A percentile compares a stretch with the other conserved stretches of the same genome.
These are phyloP conservation scores for Cordyceps sp. DNA, from an alignment of 2,329 filamentous ascomycete species.

Conservation along the genomic window DNA sequence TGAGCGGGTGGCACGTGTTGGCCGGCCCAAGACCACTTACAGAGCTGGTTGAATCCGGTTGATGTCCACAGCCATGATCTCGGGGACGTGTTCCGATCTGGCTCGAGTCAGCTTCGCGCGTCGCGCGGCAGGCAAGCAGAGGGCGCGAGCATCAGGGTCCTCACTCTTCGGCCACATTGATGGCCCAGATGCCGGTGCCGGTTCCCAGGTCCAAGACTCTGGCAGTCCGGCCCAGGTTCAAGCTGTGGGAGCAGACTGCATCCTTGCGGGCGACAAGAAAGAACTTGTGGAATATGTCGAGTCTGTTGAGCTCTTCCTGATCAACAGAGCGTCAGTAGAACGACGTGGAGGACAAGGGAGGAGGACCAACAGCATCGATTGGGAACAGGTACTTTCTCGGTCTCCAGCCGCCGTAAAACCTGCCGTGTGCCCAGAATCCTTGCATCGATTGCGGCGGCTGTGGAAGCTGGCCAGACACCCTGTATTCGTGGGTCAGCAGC, in stretches of 20 bases:
- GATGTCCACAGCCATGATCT: slow-evolving; percentile 21
- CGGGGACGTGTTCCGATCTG: slow-evolving; percentile 9
- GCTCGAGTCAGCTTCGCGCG: slow-evolving; percentile 2
- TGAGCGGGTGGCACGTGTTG: slow-evolving; percentile 4
- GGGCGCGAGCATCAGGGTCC: no score
- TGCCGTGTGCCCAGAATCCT: slow-evolving; percentile 42
- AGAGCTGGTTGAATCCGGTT: slow-evolving; percentile 21
- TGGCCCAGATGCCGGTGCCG: slow-evolving; percentile 83
- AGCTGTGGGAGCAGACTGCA: slow-evolving; percentile 8
- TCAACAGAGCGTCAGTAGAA: background rate
- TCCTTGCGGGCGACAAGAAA: slow-evolving; percentile 47
- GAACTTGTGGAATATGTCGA: slow-evolving; percentile 71
- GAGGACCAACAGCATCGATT: slow-evolving; percentile 48
- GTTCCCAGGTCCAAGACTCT: slow-evolving; percentile 55
- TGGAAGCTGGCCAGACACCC: background rate
- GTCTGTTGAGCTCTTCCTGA: slow-evolving; percentile 55
- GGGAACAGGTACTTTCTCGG: slow-evolving; percentile 60
- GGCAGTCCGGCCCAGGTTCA: slow-evolving; percentile 6
- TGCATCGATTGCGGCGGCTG: slow-evolving; percentile 2
- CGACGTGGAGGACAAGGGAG: background rate
- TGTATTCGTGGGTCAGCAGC: background rate
- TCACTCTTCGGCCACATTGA: slow-evolving; percentile 62
- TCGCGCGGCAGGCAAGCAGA: no score
- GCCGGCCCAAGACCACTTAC: slow-evolving; percentile 9
- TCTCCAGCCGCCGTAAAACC: slow-evolving; percentile 51